Evolutionary conservation across 345 rosid genomes (phyloP).

Genomic region (Cochlearia excelsa): DNA sequence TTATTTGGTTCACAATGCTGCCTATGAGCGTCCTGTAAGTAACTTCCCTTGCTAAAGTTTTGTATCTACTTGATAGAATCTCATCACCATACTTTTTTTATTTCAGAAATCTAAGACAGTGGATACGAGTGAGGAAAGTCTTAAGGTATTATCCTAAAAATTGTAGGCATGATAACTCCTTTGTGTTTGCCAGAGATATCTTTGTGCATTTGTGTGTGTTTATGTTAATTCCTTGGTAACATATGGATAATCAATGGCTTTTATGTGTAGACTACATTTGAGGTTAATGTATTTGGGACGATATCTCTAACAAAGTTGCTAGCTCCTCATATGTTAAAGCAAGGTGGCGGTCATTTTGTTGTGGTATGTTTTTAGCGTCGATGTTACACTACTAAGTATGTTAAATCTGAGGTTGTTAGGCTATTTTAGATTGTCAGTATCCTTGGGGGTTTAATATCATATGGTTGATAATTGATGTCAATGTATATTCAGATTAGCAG

Average conservation of each 20-base stretch:
- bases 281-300: constrained; percentile 84
- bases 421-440: constrained; percentile 5
- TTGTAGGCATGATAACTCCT: not conserved
- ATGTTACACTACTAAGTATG: constrained; percentile 5
- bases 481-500: constrained; percentile 70
- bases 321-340: constrained; percentile 73
- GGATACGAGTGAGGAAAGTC: constrained; percentile 68
- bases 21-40: constrained; percentile 90
- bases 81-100: constrained; percentile 2
- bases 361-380: constrained; percentile 57
- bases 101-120: constrained; percentile 76
- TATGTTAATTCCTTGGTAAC: not conserved
- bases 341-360: constrained; percentile 87
- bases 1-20: constrained; percentile 89
- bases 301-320: constrained; percentile 77
- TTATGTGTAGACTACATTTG: constrained; percentile 63
- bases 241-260: not conserved
- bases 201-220: constrained; percentile 5
- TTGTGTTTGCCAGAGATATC: constrained; percentile 9
- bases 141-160: constrained; percentile 50
- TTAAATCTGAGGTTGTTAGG: not conserved
- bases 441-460: not conserved
- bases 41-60: not conserved
- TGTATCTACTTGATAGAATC: not conserved
- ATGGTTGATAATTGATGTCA: constrained; percentile 10